Evolutionary conservation across 129 eudicot genomes (phyloP).

Genomic region (Lactuca sativa): DNA sequence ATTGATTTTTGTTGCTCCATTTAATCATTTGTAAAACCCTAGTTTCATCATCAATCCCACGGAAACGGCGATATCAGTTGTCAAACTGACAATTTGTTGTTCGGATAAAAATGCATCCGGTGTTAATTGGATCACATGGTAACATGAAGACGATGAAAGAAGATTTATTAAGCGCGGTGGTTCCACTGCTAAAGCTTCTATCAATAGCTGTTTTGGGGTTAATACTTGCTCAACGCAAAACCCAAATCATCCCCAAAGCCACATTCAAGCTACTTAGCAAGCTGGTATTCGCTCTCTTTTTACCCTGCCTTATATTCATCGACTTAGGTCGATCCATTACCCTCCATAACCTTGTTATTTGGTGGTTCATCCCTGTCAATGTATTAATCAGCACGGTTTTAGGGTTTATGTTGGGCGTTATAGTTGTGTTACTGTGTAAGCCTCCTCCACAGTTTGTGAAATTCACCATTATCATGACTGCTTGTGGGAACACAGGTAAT

Average conservation of each 20-base stretch:
- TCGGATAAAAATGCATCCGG: constrained; percentile 11
- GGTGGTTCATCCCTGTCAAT: constrained; percentile 60
- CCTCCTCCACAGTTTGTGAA: constrained; percentile 45
- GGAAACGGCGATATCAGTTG: too few species aligned
- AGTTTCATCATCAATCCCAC: too few species aligned
- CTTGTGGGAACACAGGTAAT: constrained; percentile 57
- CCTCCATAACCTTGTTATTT: constrained; percentile 28
- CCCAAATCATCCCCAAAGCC: constrained; percentile 42
- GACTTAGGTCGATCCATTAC: constrained; percentile 43
- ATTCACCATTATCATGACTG: constrained; percentile 45
- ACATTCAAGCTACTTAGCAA: constrained; percentile 51
- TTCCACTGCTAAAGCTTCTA: constrained; percentile 43
- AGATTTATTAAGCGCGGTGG: constrained; percentile 37
- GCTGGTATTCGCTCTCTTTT: constrained; percentile 45
- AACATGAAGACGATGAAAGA: constrained; percentile 28
- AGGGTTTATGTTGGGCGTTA: constrained; percentile 45
- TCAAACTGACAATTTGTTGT: neutral
- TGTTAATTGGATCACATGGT: constrained; percentile 14
- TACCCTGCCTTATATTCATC: constrained; percentile 53
- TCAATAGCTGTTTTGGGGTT: constrained; percentile 39
- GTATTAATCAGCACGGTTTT: constrained; percentile 37
- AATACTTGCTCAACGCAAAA: constrained; percentile 35
- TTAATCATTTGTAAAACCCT: too few species aligned
- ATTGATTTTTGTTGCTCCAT: too few species aligned
- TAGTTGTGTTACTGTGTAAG: constrained; percentile 41